These are phyloP conservation scores for Fusarium fracticaudum DNA, from an alignment of 2,329 filamentous ascomycete genomes.

Conservation along the genomic window DNA sequence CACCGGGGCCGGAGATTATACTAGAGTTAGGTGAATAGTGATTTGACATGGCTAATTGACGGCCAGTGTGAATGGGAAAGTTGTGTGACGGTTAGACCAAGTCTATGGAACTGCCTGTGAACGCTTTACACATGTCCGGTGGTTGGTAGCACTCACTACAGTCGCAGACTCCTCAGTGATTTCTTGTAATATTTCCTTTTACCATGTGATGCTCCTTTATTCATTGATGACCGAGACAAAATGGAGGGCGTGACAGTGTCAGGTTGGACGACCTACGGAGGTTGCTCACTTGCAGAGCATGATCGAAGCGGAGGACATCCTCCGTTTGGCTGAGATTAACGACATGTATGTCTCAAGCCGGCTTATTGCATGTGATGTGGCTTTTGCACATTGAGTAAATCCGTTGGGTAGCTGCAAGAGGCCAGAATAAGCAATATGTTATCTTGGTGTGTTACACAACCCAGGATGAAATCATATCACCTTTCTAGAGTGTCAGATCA, in stretches of 20 bases:
- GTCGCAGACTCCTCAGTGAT: not conserved
- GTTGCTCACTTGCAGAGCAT: not conserved
- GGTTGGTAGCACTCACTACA: not conserved
- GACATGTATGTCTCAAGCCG: not conserved
- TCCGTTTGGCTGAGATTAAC: not conserved
- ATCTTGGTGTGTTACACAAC: not conserved
- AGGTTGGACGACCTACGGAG: not conserved
- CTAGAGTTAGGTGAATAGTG: no score
- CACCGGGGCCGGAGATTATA: not conserved
- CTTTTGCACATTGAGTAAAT: not conserved
- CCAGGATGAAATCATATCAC: not conserved
- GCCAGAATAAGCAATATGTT: not conserved
- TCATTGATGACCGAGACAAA: accelerated
- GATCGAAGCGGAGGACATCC: not conserved
- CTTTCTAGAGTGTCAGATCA: not conserved
- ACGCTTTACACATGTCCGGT: not conserved
- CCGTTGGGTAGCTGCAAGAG: not conserved
- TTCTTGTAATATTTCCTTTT: not conserved
- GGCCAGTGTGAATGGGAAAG: not conserved
- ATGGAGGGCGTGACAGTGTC: not conserved
- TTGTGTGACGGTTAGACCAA: not conserved
- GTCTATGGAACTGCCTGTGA: not conserved
- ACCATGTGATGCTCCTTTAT: not conserved
- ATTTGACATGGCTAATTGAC: not conserved
- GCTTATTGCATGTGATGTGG: not conserved